These are phyloP conservation scores for Salvia miltiorrhiza DNA, from an alignment of 257 asterid genomes.

Conservation along the genomic window DNA sequence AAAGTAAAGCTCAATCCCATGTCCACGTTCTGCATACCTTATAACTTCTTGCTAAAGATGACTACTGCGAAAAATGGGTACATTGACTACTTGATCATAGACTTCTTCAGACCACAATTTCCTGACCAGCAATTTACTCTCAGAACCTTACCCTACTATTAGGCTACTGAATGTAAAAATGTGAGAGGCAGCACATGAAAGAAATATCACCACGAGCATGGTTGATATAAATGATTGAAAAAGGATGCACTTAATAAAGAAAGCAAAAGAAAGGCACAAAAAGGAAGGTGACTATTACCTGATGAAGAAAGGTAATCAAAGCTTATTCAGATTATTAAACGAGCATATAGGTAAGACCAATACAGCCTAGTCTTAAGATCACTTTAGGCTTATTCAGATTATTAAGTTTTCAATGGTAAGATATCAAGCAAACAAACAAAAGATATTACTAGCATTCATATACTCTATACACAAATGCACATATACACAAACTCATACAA, in stretches of 20 bases:
- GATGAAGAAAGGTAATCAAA: conserved; percentile 31
- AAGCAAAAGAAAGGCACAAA: background rate
- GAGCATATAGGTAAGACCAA: too few relatives aligned
- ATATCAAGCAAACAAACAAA: too few relatives aligned
- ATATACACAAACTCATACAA: too few relatives aligned
- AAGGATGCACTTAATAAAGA: conserved; percentile 3
- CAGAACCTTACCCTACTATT: conserved; percentile 4
- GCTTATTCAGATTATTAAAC: too few relatives aligned
- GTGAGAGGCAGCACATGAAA: conserved; percentile 19
- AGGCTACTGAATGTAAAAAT: conserved; percentile 5
- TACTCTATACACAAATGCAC: too few relatives aligned
- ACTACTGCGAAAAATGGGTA: conserved; percentile 1
- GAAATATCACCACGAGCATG: conserved; percentile 2
- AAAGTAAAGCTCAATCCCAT: conserved; percentile 13
- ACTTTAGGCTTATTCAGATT: too few relatives aligned
- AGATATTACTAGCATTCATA: too few relatives aligned
- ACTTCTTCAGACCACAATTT: conserved; percentile 3
- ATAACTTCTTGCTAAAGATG: conserved; percentile 14
- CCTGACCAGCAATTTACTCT: background rate
- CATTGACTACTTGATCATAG: conserved; percentile 1
- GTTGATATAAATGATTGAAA: conserved; percentile 14
- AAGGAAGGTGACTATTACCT: conserved; percentile 52
- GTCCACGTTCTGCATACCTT: background rate
- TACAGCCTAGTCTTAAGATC: too few relatives aligned
- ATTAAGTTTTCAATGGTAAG: too few relatives aligned